Base-by-base conservation (phyloP, 2,329 filamentous ascomycete species). In the Lachnellula arida region DNA sequence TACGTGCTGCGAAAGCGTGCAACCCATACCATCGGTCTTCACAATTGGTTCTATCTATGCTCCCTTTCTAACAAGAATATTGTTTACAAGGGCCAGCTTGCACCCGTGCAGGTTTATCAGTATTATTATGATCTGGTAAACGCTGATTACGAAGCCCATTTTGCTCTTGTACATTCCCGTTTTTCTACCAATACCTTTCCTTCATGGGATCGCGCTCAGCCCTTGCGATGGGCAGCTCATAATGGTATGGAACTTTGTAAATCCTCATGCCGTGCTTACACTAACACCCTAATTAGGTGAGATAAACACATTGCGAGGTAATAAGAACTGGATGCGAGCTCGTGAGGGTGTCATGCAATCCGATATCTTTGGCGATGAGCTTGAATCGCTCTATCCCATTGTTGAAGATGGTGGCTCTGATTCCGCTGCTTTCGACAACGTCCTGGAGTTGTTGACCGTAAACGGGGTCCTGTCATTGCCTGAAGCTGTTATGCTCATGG, bases 291-390 rank as follows among this genome's bases (percentile, higher is more conserved):
- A 49, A 49, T 32, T 60, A 81, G 79, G 79, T 80, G 93, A 97
- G 77, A 97, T 97, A 72, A 97, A 97, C 75, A 97, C 93, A 1
- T 78, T 97, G 60, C 88, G 93, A 71, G 93, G 93, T 59, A 97
- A 97, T 79, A 97, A 97, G 81, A 97, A 97, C 76, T 97, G 93
- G 93, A 97, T 97, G 93, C 88, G 92, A 66, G 93, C 93, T 60
- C 87, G 93, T 70, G 93, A 97, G 76, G 93, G 93, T 74, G 86
- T 96, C 62, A 89, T 97, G 82, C 89, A 91, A 71, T 97, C 93
- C 1, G 86, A 92, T 63, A 80, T 96, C 53, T 97, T 97, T 71
- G 91, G 90, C 61, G 91, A 96, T 28, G 92, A 97, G 68, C 85
- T 97, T 15, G 91, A 97, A 74, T 76, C 81, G 66, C 83, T 97